Base-by-base conservation (phyloP, 1,284 basidiomycete genomes). In the Sanghuangporus sanghuang region DNA sequence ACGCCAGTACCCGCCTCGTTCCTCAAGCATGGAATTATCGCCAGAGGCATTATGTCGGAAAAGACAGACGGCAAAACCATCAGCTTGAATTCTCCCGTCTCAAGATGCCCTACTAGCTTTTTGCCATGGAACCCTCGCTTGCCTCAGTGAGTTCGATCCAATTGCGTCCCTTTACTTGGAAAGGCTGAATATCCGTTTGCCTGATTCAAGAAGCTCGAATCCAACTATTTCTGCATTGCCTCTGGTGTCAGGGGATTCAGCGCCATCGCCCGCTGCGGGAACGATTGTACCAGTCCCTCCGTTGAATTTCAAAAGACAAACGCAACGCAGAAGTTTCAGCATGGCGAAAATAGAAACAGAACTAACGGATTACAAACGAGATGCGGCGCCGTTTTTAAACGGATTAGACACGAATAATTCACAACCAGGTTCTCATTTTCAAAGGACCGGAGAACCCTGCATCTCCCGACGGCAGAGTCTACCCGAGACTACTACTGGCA, bases 251-350 rank as follows among this genome's bases (percentile, higher is more conserved):
- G 35, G 7, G 49, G 44, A 39, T 9, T 52, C 38, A 52, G 9
- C 14, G 7, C 55, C 2, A 39, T 52, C 39, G 23, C 1, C 27
- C 42, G n/a, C 46, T 38, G 27, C 36, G 18, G 7, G 7, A 8
- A 57, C 59, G 35, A n/a, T 39, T 3, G 38, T 40, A 32, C 38
- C 46, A n/a, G 64, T 64, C 18, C 50, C 64, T 6, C 64, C 64
- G 12, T 49, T 64, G 2, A 64, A 61, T 39, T 46, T 64, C 53
- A 61, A 61, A 40, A 49, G 38, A 6, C 42, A 59, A n/a, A 32
- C 39, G 6, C 59, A 42, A 14, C 59, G 64, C 39, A 64, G 57
- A 50, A 64, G 64, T 44, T 59, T 52, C 18, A 64, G 64, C 32
- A 36, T 64, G 32, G 44, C 64, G 5, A 54, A 12, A 35, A 57